phyloP scores from a whole-genome alignment of 352 stramenopile species.

The Plasmopara muralis region DNA sequence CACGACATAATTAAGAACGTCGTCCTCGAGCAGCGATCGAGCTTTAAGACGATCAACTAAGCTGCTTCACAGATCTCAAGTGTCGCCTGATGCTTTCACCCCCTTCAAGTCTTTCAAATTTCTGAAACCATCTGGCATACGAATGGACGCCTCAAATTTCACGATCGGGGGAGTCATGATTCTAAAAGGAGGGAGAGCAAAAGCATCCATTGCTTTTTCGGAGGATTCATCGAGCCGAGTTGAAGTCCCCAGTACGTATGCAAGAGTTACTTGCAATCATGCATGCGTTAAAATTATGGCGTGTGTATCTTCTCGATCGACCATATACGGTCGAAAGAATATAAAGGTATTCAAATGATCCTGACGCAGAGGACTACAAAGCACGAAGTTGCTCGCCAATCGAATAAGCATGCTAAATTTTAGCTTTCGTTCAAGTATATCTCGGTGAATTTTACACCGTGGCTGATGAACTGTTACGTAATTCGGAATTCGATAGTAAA shows the following conservation, averaged over 20 bases:
- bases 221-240: slow-evolving; percentile 9
- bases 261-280: slow-evolving; percentile 5
- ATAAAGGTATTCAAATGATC: slow-evolving; percentile 14
- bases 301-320: slow-evolving; percentile 1
- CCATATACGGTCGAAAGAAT: slow-evolving; percentile 5
- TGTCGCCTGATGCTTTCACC: neutral
- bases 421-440: slow-evolving; percentile 11
- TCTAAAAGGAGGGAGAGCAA: neutral
- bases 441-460: neutral
- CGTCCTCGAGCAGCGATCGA: neutral
- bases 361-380: neutral
- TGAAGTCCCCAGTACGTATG: slow-evolving; percentile 9
- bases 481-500: no score
- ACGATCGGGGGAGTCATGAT: neutral
- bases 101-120: neutral
- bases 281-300: slow-evolving; percentile 5
- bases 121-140: neutral
- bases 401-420: slow-evolving; percentile 8
- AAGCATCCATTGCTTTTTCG: neutral
- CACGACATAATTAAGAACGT: neutral
- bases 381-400: neutral
- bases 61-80: neutral
- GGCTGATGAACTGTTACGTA: no score
- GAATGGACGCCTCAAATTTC: slow-evolving; percentile 2
- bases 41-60: neutral